Evolutionary conservation across 805 yeast species (phyloP), one percentile per base, ranked within the genome.

Genomic region (Candida insectalens): DNA sequence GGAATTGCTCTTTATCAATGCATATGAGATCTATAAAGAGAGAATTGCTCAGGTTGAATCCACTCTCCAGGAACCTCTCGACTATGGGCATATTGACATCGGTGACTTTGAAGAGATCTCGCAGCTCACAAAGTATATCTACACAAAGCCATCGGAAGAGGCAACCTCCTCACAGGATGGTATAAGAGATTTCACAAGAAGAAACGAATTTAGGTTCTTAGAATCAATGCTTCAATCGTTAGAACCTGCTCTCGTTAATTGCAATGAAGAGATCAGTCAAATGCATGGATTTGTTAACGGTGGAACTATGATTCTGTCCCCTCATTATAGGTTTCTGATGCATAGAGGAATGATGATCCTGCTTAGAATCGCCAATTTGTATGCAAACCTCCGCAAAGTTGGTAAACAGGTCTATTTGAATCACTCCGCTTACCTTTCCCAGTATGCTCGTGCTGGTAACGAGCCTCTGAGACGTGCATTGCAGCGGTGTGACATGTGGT

Each of bases 351-450:
- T 69, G 33, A 38, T 62, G 5, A 40, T 64, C 34, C 54, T 71
- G 4, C 44, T 70, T 23, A 53, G 72, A 31, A 45, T 69, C 27
- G 73, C 75, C 29, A 78, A 72, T 43, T 35, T 71, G 21, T 71
- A 71, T 43, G 57, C 65, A 4, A 51, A 67, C 3, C 43, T 68
- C 16, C 55, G 78, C 32, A 60, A 60, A 37, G 55, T 65, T 33
- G 77, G 77, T 4, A 59, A 71, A 37, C 62, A 65, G 29, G 45
- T 68, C 5, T 69, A 61, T 41, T 50, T 62, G 17, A 63, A 70
- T 27, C 70, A 72, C 48, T 47, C 55, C 34, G 51, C 57, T 33
- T 71, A 69, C 42, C 63, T 62, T 33, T 60, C 62, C 33, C 57
- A 59, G 20, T 66, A 62, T 43, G 40, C 49, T 13, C 47, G 51